Base-by-base conservation (phyloP, 768 basidiomycete genomes). In the Naganishia onofrii region DNA sequence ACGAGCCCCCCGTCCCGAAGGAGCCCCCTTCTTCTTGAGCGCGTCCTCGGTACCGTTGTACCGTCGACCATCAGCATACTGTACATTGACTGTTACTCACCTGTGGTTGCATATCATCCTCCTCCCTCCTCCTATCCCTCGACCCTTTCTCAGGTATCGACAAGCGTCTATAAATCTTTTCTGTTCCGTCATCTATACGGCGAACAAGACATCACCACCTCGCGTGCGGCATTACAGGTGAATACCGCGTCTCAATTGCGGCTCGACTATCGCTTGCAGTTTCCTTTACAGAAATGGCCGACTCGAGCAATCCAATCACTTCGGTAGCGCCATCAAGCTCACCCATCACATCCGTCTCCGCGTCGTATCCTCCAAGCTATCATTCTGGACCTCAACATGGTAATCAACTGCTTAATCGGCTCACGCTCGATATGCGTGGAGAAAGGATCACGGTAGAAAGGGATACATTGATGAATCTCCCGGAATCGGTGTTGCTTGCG, bases 381-480 rank as follows among this genome's bases (percentile, higher is more conserved):
- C 65, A 66, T 21, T 42, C 71, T 19, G 48, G 29, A 6, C 36
- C 23, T 10, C 60, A 63, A 38, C 60, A 68, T 67, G 67, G 71
- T 19, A 31, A 69, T n/a, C 70, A 71, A 29, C 86, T 95, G 48
- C 86, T 97, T 73, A 89, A 92, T 29, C 86, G 92, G 75, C 85
- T 99, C 75, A 86, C 90, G 66, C 88, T 99, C 75, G 96, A 98
- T 83, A 86, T 99, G 44, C 88, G 96, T 73, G 93, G 93, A 68
- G 85, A 82, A 75, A 88, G 93, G 72, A 94, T 98, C 83, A 88
- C 91, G 71, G 92, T 99, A 53, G 96, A 98, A 83, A 86, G 95
- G 74, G 95, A 98, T 83, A 93, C 91, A 7, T 89, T 99, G 78
- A 96, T 98, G 93, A 92, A 94, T 80, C 85, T 99, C 23, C 96